A percentile compares a stretch with the other conserved stretches of the same genome.
phyloP scores from a whole-genome alignment of 2,329 filamentous ascomycete species.

The Epichloe baconii region DNA sequence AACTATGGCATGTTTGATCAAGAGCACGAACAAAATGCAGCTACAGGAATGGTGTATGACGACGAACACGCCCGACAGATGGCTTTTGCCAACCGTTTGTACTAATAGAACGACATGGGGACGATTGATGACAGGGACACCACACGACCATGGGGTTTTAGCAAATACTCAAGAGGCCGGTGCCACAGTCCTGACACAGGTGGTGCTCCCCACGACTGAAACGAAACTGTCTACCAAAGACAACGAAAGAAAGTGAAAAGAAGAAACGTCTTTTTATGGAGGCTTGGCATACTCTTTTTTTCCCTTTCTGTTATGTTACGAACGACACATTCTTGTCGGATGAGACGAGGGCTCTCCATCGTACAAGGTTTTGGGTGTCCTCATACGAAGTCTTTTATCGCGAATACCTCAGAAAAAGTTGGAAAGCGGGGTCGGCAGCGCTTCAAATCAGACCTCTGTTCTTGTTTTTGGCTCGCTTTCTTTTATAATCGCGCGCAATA shows the following conservation, averaged over 20 bases:
- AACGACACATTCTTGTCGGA: background rate
- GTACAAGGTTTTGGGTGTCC: background rate
- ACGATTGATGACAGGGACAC: constrained; percentile 7
- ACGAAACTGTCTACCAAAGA: background rate
- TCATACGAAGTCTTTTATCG: background rate
- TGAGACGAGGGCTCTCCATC: background rate
- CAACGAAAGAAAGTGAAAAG: background rate
- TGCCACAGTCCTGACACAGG: background rate
- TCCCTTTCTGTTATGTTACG: background rate
- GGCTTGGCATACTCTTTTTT: background rate
- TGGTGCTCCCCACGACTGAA: background rate
- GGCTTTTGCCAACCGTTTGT: constrained; percentile 30
- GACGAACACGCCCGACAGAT: constrained; percentile 29
- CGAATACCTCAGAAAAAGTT: background rate
- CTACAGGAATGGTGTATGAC: constrained; percentile 28
- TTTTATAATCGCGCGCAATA: background rate
- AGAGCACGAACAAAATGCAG: constrained; percentile 21
- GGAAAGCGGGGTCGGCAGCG: constrained; percentile 4
- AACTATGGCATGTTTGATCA: constrained; percentile 34
- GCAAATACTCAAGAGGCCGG: background rate
- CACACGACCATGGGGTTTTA: background rate
- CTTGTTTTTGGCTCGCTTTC: constrained; percentile 7
- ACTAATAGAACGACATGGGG: constrained; percentile 16
- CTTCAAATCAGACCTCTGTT: constrained; percentile 5
- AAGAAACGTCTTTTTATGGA: background rate